Evolutionary conservation across 345 rosid species (phyloP).

Genomic region (Eutrema japonicum): DNA sequence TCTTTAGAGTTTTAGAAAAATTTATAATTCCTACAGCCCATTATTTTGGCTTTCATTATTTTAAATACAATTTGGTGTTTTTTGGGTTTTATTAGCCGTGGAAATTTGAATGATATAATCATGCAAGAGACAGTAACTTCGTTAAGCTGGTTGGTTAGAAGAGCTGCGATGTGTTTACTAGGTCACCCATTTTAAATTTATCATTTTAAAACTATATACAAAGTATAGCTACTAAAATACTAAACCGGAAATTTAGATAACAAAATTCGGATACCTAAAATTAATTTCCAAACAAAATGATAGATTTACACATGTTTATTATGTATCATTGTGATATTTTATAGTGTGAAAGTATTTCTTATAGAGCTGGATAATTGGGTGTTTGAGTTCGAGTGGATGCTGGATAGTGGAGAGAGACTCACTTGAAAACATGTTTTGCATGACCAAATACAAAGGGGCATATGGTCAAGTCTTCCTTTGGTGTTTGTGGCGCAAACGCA

Average conservation of each 20-base stretch:
- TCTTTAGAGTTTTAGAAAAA: not conserved
- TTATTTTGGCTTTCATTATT: conserved; percentile 1
- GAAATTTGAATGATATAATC: not conserved
- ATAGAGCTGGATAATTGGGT: not conserved
- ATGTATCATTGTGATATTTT: not conserved
- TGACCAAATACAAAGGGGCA: conserved; percentile 9
- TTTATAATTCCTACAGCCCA: not conserved
- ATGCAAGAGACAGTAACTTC: not conserved
- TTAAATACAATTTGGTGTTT: not conserved
- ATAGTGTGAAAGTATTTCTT: not conserved
- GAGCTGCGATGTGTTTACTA: not conserved
- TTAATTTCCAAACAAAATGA: not conserved
- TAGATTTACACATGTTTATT: conserved; percentile 7
- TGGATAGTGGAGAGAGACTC: conserved; percentile 20
- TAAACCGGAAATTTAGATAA: too few species aligned
- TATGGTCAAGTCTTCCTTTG: conserved; percentile 1
- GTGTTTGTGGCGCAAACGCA: conserved; percentile 22
- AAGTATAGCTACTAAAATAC: too few species aligned
- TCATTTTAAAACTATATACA: too few species aligned
- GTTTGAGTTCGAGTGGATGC: conserved; percentile 21
- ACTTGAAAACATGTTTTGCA: conserved; percentile 26
- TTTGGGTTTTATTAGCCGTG: not conserved
- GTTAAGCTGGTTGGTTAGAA: not conserved
- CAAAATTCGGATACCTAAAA: too few species aligned
- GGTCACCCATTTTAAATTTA: too few species aligned